Base-by-base conservation (phyloP, 805 yeast species). In the Starmerella riodocensis region DNA sequence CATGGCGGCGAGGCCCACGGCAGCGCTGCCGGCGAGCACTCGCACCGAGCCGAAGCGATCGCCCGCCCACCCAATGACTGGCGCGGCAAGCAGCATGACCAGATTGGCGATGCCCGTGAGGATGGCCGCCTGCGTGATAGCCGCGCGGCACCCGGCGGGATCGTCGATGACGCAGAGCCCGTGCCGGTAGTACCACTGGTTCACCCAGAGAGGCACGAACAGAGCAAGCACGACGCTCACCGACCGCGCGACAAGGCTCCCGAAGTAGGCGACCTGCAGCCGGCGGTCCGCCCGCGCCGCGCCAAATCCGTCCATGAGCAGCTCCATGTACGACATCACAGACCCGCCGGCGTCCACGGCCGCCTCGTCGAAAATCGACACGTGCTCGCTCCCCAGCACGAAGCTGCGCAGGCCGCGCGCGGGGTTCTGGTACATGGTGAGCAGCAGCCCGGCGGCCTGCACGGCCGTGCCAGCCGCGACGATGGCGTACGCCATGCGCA, bases 31-130 rank as follows among this genome's bases (percentile, higher is more conserved):
- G 68, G 54, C 13, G 61, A 53, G 37, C 7, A 47, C 51, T 4
- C 56, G 53, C 29, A 59, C 59, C n/a, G 62, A 53, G 22, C 65
- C 65, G 34, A 53, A 49, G 21, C 54, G 57, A 53, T 76, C 83
- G 18, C 73, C 65, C n/a, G 71, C 49, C 36, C 64, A 51, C 3
- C 85, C 86, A 66, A 75, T 71, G 2, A 74, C 20, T 12, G 85
- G 86, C 0, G 85, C 76, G 32, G 69, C 62, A 0, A 73, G n/a
- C 19, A 78, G 59, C 1, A 78, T 69, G 19, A 67, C 62, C 0
- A 73, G 62, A 47, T 77, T 77, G 3, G 74, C 64, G n/a, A 76
- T 67, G 7, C 88, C 88, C 0, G 80, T 70, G 23, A 78, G 58
- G 31, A 78, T 74, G 1, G 84, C 81, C 14, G 83, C 71, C 42